Conservation (phyloP, 257 asterid species). For the Knoxia roxburghii region DNA sequence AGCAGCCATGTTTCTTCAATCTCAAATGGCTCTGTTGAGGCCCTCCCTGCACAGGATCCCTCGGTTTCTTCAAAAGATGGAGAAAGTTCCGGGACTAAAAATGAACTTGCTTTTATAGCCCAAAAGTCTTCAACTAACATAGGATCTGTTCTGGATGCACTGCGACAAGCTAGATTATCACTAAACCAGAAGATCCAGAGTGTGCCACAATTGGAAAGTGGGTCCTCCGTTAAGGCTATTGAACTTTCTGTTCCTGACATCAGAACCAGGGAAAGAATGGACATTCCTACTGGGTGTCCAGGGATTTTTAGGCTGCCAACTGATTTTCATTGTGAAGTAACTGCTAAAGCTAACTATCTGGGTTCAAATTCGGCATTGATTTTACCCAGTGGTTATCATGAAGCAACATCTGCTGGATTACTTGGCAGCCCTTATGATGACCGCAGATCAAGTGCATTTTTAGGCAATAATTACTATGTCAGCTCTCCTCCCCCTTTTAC, state of each 20-base stretch:
- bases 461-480: conserved; percentile 17
- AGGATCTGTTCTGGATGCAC: conserved; percentile 58
- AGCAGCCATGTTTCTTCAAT: conserved; percentile 1
- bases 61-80: conserved; percentile 15
- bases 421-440: conserved; percentile 27
- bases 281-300: conserved; percentile 42
- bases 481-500: conserved; percentile 20
- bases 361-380: conserved; percentile 17
- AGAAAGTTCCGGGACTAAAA: conserved; percentile 24
- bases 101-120: conserved; percentile 46
- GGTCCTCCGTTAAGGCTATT: conserved; percentile 18
- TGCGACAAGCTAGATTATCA: conserved; percentile 58
- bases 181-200: conserved; percentile 40
- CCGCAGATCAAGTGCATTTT: conserved; percentile 24
- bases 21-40: conserved; percentile 10
- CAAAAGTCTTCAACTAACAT: conserved; percentile 33
- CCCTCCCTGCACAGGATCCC: conserved; percentile 15
- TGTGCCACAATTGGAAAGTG: conserved; percentile 16
- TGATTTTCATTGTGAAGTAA: conserved; percentile 38
- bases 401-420: conserved; percentile 18
- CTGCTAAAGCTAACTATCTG: conserved; percentile 15
- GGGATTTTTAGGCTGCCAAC: conserved; percentile 73
- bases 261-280: conserved; percentile 21
- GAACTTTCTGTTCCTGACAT: conserved; percentile 25
- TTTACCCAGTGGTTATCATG: conserved; percentile 25